Percentiles rank a stretch among this genome's conserved stretches.
Conservation (phyloP, 768 basidiomycete species). For the Pholiota molesta region DNA sequence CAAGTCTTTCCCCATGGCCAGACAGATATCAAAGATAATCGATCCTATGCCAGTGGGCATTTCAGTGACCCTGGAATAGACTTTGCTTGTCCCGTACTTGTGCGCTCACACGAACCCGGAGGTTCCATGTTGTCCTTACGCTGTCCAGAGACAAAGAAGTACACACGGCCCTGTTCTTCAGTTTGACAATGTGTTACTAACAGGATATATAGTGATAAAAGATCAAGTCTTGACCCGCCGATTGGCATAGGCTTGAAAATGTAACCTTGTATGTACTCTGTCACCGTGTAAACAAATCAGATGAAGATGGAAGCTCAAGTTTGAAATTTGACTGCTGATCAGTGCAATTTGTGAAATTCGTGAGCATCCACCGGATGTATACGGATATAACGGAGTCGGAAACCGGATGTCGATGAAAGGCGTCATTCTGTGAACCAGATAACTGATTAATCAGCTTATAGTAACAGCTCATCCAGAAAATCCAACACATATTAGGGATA, state of each 20-base stretch:
- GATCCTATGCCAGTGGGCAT: neutral
- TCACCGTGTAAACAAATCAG: neutral
- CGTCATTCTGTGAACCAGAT: neutral
- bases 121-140: neutral
- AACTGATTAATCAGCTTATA: conserved; percentile 2
- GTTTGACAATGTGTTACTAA: neutral
- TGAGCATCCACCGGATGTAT: conserved; percentile 4
- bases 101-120: neutral
- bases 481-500: neutral
- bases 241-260: neutral
- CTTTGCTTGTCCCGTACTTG: neutral
- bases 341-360: neutral
- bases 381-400: conserved; percentile 2
- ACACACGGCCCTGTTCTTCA: neutral
- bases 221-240: too few species aligned
- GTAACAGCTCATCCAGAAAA: conserved; percentile 5
- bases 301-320: neutral
- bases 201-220: neutral
- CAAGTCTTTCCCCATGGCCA: neutral
- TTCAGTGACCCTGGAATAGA: neutral
- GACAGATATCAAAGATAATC: neutral
- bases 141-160: neutral
- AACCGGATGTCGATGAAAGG: conserved; percentile 1
- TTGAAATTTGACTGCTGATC: neutral
- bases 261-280: neutral